Conservation (phyloP, 192 early-diverging fungal genomes). For the Coemansia sp. region DNA sequence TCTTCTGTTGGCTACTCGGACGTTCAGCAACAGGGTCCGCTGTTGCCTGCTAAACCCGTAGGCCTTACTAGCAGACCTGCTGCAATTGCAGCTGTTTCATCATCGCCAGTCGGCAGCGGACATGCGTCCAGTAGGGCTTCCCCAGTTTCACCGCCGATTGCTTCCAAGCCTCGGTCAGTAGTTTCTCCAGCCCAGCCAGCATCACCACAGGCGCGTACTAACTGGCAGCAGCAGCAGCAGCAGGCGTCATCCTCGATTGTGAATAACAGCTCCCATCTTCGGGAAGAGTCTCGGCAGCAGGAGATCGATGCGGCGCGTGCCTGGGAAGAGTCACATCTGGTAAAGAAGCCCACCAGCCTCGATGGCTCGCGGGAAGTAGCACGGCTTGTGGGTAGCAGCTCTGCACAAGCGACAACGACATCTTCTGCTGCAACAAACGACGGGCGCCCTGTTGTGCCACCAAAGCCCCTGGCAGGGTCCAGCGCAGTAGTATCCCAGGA, state of each 20-base stretch:
- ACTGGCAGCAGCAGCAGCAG: constrained; percentile 1
- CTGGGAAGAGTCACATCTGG: constrained; percentile 33
- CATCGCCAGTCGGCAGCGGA: neutral
- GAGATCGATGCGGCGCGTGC: constrained; percentile 21
- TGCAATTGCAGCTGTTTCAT: neutral
- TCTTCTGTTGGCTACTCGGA: neutral
- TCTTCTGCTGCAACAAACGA: neutral
- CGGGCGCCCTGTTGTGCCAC: neutral
- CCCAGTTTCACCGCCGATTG: constrained; percentile 1
- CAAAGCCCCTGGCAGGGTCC: constrained; percentile 4
- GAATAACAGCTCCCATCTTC: neutral
- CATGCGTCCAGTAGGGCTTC: neutral
- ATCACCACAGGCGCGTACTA: constrained; percentile 12
- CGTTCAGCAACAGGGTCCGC: neutral
- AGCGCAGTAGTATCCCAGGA: neutral
- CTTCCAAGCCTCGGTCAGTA: neutral
- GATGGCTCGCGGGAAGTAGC: constrained; percentile 4
- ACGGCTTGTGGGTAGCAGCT: constrained; percentile 1
- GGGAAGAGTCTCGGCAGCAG: constrained; percentile 19
- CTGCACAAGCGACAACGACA: neutral
- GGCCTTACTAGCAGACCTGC: too few species aligned
- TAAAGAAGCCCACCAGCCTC: constrained; percentile 7
- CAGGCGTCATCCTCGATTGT: neutral
- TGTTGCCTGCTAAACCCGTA: neutral
- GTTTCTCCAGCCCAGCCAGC: constrained; percentile 7